Conservation (phyloP, 2,329 filamentous ascomycete species). For the Fusarium sp. region DNA sequence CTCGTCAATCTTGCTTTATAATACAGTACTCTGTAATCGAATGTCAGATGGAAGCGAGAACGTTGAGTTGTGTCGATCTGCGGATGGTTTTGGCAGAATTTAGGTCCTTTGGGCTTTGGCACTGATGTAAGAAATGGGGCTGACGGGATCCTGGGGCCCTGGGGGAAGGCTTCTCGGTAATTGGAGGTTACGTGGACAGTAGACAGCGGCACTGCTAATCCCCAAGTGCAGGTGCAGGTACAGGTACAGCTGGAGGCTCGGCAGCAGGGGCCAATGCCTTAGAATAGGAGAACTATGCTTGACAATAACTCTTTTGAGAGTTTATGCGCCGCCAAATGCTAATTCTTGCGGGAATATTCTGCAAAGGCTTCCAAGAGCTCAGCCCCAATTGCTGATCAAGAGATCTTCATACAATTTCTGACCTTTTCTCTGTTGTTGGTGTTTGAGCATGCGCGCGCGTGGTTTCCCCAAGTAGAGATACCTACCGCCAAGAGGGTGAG, state of each 20-base stretch:
- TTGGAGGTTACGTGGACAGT: constrained; percentile 42
- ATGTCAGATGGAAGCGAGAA: background rate
- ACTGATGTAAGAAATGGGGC: constrained; percentile 41
- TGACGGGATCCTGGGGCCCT: constrained; percentile 3
- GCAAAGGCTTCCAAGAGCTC: background rate
- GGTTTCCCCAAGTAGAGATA: constrained; percentile 19
- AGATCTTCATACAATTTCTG: too few relatives aligned
- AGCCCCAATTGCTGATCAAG: background rate
- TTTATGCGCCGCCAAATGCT: background rate
- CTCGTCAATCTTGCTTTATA: constrained; percentile 1
- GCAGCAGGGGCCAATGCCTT: constrained; percentile 1
- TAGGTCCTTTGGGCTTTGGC: constrained; percentile 11
- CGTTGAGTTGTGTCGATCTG: constrained; percentile 2
- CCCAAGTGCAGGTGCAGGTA: background rate
- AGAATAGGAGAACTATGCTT: constrained; percentile 10
- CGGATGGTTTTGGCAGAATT: constrained; percentile 10
- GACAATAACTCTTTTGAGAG: constrained; percentile 1
- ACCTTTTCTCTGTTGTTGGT: background rate
- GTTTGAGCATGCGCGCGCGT: constrained; percentile 42
- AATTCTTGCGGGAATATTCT: background rate
- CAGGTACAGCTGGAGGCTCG: background rate
- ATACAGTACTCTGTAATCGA: too few relatives aligned
- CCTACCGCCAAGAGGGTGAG: constrained; percentile 11
- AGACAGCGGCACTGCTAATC: constrained; percentile 3
- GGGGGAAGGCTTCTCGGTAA: constrained; percentile 23